These are phyloP conservation scores for Aurifilum marmelostoma DNA, from an alignment of 2,329 filamentous ascomycete genomes.

Conservation along the genomic window DNA sequence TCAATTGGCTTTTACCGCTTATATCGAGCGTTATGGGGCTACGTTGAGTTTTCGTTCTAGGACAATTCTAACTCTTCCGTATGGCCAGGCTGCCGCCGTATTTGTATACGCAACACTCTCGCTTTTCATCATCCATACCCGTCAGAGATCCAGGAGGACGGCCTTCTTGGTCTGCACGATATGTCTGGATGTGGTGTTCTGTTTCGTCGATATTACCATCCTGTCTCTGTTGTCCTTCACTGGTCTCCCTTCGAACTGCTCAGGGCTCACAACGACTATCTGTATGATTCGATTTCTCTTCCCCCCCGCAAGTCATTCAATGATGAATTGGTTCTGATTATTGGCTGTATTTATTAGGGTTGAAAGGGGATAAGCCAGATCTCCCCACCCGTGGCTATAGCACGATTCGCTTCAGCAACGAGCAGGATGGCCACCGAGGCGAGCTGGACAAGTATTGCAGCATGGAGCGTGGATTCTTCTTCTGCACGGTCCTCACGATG, in stretches of 20 bases:
- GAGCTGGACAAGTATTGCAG: conserved; percentile 38
- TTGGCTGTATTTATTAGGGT: neutral
- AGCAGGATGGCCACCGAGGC: conserved; percentile 32
- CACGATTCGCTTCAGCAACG: conserved; percentile 40
- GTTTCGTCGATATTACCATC: conserved; percentile 37
- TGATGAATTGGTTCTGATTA: neutral
- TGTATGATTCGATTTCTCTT: neutral
- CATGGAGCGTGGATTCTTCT: conserved; percentile 40
- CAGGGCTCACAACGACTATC: conserved; percentile 36
- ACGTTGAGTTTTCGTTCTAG: too few species aligned
- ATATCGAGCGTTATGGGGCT: too few species aligned
- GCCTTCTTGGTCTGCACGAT: conserved; percentile 36
- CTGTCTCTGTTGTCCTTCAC: conserved; percentile 40
- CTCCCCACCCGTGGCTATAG: conserved; percentile 30
- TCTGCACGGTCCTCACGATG: conserved; percentile 38
- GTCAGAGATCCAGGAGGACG: conserved; percentile 34
- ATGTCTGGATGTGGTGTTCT: conserved; percentile 39
- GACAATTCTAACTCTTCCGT: too few species aligned
- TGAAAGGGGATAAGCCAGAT: neutral
- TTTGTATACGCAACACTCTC: conserved; percentile 40
- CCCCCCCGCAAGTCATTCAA: neutral
- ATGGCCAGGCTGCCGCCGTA: conserved; percentile 35
- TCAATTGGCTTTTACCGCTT: too few species aligned
- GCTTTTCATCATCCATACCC: conserved; percentile 38
- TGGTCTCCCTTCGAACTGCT: conserved; percentile 41